Evolutionary conservation across 1,139 yeast genomes (phyloP).

Genomic region (Yamadazyma spencermartinsiae): DNA sequence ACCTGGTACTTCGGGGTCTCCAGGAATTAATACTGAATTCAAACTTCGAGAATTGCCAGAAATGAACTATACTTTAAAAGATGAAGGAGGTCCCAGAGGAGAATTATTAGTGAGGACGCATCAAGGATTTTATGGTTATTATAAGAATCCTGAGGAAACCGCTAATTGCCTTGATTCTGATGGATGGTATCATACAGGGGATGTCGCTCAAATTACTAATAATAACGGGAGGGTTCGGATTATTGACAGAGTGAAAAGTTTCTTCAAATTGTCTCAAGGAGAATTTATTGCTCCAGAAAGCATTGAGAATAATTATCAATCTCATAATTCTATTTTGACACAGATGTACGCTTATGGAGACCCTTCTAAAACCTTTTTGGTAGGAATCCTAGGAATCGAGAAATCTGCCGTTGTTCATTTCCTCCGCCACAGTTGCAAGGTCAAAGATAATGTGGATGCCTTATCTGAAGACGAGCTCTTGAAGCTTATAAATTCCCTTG

Average conservation of each 20-base stretch:
- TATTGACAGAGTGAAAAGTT: conserved; percentile 45
- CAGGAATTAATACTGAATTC: conserved; percentile 35
- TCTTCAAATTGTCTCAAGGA: conserved; percentile 47
- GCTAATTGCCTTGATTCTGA: conserved; percentile 52
- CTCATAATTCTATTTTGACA: conserved; percentile 30
- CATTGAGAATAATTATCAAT: conserved; percentile 39
- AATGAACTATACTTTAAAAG: conserved; percentile 34
- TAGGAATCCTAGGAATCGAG: conserved; percentile 62
- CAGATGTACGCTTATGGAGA: conserved; percentile 59
- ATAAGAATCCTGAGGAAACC: conserved; percentile 41
- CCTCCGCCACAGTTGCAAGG: conserved; percentile 17
- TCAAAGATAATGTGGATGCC: conserved; percentile 17
- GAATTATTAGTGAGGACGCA: conserved; percentile 43
- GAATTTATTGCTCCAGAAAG: conserved; percentile 47
- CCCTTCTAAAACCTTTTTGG: conserved; percentile 57
- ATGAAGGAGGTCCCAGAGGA: conserved; percentile 42
- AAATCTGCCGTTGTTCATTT: conserved; percentile 19
- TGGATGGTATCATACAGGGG: conserved; percentile 50
- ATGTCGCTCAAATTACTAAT: conserved; percentile 33
- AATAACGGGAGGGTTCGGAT: conserved; percentile 29
- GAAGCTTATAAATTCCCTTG: conserved; percentile 27
- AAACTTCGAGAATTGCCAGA: conserved; percentile 39
- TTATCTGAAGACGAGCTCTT: conserved; percentile 22
- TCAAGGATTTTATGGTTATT: conserved; percentile 39
- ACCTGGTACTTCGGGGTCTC: conserved; percentile 46